Conservation (phyloP, 2,329 filamentous ascomycete genomes). For the Coniochaeta prunicola region DNA sequence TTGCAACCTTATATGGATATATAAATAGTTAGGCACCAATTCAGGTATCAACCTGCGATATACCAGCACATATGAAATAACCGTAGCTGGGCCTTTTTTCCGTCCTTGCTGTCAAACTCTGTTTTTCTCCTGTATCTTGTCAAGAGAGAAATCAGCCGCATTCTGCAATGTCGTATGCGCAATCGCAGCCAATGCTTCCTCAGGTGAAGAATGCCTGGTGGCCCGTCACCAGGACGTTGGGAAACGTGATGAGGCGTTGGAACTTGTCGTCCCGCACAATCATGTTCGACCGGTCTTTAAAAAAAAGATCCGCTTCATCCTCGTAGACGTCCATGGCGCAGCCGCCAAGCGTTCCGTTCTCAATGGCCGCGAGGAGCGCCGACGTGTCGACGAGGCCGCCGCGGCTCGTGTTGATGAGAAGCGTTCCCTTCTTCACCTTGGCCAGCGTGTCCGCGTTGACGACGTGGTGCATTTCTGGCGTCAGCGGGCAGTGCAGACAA, state of each 20-base stretch:
- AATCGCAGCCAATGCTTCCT: conserved; percentile 58
- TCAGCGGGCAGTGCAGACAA: conserved; percentile 60
- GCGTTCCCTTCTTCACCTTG: conserved; percentile 50
- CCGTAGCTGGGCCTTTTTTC: no score
- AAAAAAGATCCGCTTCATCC: conserved; percentile 55
- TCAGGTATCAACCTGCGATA: no score
- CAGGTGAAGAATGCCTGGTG: conserved; percentile 66
- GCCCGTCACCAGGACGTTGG: conserved; percentile 58
- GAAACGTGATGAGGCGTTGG: conserved; percentile 60
- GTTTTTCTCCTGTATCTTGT: no score
- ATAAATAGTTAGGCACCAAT: no score
- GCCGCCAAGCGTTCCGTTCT: conserved; percentile 49
- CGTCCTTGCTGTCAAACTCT: no score
- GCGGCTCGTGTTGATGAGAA: conserved; percentile 62
- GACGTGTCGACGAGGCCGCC: conserved; percentile 56
- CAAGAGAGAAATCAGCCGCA: conserved; percentile 41
- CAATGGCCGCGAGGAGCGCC: conserved; percentile 53
- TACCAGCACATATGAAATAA: no score
- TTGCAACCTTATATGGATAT: no score
- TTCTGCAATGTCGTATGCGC: conserved; percentile 53
- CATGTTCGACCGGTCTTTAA: conserved; percentile 55
- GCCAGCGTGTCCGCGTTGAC: conserved; percentile 47
- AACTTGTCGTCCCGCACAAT: conserved; percentile 61
- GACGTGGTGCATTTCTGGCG: conserved; percentile 50
- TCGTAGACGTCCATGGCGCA: conserved; percentile 65